Evolutionary conservation across 768 basidiomycete species (phyloP).

Genomic region (Panus rudis): DNA sequence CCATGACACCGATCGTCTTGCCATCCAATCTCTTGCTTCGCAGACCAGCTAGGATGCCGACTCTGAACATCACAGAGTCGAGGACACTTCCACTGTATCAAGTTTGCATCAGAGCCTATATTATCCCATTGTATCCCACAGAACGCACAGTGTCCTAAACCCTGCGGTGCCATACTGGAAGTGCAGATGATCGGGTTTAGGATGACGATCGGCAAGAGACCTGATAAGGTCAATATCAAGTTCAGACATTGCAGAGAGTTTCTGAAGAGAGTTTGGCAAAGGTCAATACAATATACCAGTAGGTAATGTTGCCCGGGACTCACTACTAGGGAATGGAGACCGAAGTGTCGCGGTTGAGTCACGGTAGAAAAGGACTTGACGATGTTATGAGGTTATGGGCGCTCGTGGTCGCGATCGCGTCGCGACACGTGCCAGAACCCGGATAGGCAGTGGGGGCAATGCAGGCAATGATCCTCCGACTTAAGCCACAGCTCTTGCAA

Average conservation of each 20-base stretch:
- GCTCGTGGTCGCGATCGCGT: too few species aligned
- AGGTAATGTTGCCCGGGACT: too few species aligned
- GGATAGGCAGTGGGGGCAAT: too few species aligned
- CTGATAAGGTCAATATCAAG: constrained; percentile 36
- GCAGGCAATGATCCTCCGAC: neutral
- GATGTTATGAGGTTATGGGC: too few species aligned
- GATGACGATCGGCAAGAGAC: constrained; percentile 51
- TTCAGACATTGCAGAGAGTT: constrained; percentile 15
- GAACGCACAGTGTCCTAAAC: constrained; percentile 80
- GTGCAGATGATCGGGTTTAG: constrained; percentile 58
- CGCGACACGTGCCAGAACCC: too few species aligned
- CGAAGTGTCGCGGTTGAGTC: neutral
- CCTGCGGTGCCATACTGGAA: constrained; percentile 94
- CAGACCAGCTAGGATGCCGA: constrained; percentile 84
- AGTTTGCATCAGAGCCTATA: constrained; percentile 10
- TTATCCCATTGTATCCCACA: neutral
- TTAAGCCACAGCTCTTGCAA: neutral
- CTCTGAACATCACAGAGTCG: constrained; percentile 90
- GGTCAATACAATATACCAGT: neutral
- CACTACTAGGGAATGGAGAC: neutral
- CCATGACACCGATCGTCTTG: constrained; percentile 93
- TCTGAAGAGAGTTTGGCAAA: neutral
- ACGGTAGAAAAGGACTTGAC: too few species aligned
- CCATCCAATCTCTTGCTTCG: constrained; percentile 90
- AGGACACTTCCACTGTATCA: constrained; percentile 53